Base-by-base conservation (phyloP, 768 basidiomycete species). In the Rickenella mellea region DNA sequence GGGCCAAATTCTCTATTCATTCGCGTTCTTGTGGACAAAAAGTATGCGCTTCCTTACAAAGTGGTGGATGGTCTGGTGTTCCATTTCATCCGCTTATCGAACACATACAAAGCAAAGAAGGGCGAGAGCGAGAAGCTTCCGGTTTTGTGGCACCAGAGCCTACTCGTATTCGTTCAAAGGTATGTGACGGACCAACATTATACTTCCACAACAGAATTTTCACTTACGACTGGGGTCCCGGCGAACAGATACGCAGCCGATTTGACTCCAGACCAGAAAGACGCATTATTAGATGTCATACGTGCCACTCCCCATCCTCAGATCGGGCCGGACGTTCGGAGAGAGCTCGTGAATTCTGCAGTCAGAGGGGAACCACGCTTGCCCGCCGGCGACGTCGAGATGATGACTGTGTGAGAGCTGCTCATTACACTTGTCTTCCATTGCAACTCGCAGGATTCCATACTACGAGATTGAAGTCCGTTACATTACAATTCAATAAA, bases 61-160 rank as follows among this genome's bases (percentile, higher is more conserved):
- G 94, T 96, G 22, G 78, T 99, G 41, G 96, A 99, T 57, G 86
- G 89, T 2, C 77, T 99, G 44, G 93, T 97, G 10, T 94, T 96
- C 71, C 96, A 99, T 66, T 99, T 96, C 59, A 91, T 98, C 54
- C 83, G 92, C 20, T 79, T 98, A 31, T 91, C 92, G 20, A 94
- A 96, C 59, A 82, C 80, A 11, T 86, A 89, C 64, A 88, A 83
- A 62, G 79, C 77, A 33, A 78, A 71, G 43, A 68, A 66, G 15
- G 83, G 78, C 20, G 85, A 88, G 38, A 65, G 77, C 2, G 80
- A 84, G 36, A 80, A 81, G 57, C 71, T 98, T 24, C 94, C 96
- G n/a, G 96, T 98, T 10, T 69, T 99, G 9, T 99, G 96, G 96
- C 90, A 99, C 59, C 96, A 99, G 63, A 89, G 87, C 59, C 69